phyloP scores from a whole-genome alignment of 495 filamentous ascomycete species.

The Staphylotrichum longicolle region DNA sequence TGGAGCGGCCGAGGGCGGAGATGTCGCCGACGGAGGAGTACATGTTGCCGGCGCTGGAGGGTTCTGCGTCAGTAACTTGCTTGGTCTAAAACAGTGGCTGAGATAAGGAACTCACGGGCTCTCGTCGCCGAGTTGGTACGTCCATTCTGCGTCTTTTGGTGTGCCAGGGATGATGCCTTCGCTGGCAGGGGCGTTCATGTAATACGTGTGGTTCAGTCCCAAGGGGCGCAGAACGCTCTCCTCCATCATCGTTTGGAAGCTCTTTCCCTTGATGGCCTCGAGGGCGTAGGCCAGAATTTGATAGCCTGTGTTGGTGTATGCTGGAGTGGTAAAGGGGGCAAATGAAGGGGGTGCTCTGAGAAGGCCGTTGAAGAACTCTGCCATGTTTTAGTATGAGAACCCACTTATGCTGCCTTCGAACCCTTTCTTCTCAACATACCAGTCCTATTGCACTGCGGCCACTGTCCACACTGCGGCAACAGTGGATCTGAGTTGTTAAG shows the following conservation, averaged over 20 bases:
- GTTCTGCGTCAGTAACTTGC: background rate
- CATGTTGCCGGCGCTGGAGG: slow-evolving; percentile 52
- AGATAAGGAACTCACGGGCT: slow-evolving; percentile 34
- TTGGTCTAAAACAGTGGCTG: slow-evolving; percentile 8
- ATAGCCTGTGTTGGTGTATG: slow-evolving; percentile 58
- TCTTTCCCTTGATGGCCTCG: slow-evolving; percentile 51
- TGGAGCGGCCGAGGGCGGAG: slow-evolving; percentile 51
- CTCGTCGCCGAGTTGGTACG: slow-evolving; percentile 43
- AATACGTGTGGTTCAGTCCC: slow-evolving; percentile 43
- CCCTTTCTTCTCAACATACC: slow-evolving; percentile 26
- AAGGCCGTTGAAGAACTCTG: slow-evolving; percentile 56
- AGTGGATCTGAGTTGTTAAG: slow-evolving; percentile 42
- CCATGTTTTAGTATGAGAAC: background rate
- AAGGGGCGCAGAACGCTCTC: slow-evolving; percentile 48
- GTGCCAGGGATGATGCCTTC: slow-evolving; percentile 37
- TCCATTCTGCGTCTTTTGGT: slow-evolving; percentile 28
- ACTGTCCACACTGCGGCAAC: slow-evolving; percentile 40
- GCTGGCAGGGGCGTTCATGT: slow-evolving; percentile 31
- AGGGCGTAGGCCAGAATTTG: slow-evolving; percentile 55
- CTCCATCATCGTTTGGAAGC: slow-evolving; percentile 45
- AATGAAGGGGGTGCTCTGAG: slow-evolving; percentile 48
- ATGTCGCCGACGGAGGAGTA: slow-evolving; percentile 56
- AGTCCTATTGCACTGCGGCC: slow-evolving; percentile 36
- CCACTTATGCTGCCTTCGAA: background rate
- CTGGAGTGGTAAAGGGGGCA: slow-evolving; percentile 47